Conservation (phyloP, 805 yeast species). For the Pichia thaimueangensis region DNA sequence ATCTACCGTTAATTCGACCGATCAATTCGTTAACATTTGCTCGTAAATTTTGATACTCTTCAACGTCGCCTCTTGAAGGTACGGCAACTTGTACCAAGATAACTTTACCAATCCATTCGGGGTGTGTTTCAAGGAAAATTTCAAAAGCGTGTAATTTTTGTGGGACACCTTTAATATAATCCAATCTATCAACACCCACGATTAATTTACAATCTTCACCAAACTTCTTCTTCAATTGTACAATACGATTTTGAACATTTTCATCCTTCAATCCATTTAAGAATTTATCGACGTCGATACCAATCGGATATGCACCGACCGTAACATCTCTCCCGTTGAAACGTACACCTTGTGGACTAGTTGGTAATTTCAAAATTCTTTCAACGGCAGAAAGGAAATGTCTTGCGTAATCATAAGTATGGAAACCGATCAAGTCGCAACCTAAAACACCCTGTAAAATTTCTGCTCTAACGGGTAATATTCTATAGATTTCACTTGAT, state of each 20-base stretch:
- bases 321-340: slow-evolving; percentile 69
- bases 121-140: slow-evolving; percentile 84
- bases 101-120: slow-evolving; percentile 97
- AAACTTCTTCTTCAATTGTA: slow-evolving; percentile 51
- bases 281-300: slow-evolving; percentile 92
- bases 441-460: slow-evolving; percentile 86
- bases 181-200: slow-evolving; percentile 95
- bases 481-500: slow-evolving; percentile 90
- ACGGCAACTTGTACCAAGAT: slow-evolving; percentile 95
- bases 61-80: slow-evolving; percentile 96
- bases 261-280: slow-evolving; percentile 65
- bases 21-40: slow-evolving; percentile 94
- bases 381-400: slow-evolving; percentile 90
- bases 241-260: slow-evolving; percentile 59
- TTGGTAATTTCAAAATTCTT: slow-evolving; percentile 71
- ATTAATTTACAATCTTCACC: slow-evolving; percentile 76
- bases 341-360: slow-evolving; percentile 87
- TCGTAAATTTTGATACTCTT: slow-evolving; percentile 89
- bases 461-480: slow-evolving; percentile 91
- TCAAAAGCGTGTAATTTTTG: slow-evolving; percentile 96
- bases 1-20: slow-evolving; percentile 92
- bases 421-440: slow-evolving; percentile 95
- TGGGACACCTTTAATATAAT: slow-evolving; percentile 97
- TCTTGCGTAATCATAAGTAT: slow-evolving; percentile 97
- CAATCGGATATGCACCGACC: slow-evolving; percentile 98